A percentile compares a stretch with the other conserved stretches of the same genome.
phyloP scores from a whole-genome alignment of 176 grass and related monocot species.

The Oryza brachyantha region DNA sequence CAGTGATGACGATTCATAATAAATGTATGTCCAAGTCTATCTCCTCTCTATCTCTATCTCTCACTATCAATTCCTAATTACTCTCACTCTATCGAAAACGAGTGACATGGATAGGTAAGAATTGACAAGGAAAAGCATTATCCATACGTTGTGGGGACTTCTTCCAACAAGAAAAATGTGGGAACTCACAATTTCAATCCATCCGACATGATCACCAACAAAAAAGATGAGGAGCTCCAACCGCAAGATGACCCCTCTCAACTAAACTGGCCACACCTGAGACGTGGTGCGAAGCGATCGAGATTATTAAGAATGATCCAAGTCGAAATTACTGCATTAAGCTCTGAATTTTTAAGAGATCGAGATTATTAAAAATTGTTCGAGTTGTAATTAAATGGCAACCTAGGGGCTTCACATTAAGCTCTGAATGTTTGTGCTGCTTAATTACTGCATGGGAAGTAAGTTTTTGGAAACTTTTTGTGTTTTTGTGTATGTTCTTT shows the following conservation, averaged over 20 bases:
- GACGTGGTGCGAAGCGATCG: too few relatives aligned
- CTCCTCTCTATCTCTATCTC: background rate
- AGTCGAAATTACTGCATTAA: too few relatives aligned
- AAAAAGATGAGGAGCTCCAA: background rate
- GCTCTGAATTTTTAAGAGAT: too few relatives aligned
- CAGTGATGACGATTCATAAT: background rate
- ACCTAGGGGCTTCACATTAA: too few relatives aligned
- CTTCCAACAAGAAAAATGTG: background rate
- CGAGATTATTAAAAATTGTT: too few relatives aligned
- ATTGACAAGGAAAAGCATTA: background rate
- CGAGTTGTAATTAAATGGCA: too few relatives aligned
- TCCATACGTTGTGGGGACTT: background rate
- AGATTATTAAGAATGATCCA: too few relatives aligned
- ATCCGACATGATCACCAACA: background rate
- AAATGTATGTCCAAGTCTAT: background rate
- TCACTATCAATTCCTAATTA: background rate
- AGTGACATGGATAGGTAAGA: background rate
- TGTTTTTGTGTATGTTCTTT: too few relatives aligned
- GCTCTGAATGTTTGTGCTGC: too few relatives aligned
- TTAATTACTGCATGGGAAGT: too few relatives aligned
- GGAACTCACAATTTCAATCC: background rate
- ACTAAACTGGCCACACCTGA: background rate
- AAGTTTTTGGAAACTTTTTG: too few relatives aligned
- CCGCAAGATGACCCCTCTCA: background rate
- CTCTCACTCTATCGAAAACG: background rate